Evolutionary conservation across 2,329 filamentous ascomycete species (phyloP).

Genomic region (Thielaviopsis euricoi): DNA sequence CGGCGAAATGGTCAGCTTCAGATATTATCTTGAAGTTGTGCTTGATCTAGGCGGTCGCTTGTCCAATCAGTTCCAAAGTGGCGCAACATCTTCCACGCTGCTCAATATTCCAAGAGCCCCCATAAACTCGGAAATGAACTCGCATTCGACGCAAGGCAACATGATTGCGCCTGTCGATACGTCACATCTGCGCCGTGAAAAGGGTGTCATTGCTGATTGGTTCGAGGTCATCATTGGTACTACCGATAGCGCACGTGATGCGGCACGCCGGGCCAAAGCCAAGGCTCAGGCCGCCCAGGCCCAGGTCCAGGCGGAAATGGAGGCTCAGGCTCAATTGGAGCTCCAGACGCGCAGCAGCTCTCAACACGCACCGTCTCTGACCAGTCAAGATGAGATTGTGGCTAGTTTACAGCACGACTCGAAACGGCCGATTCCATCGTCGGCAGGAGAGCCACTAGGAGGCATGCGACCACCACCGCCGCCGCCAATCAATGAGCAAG

Average conservation of each 20-base stretch:
- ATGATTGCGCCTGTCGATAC: slow-evolving; percentile 66
- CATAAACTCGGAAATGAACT: slow-evolving; percentile 22
- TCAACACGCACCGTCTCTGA: slow-evolving; percentile 13
- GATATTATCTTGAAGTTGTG: slow-evolving; percentile 83
- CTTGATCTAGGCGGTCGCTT: slow-evolving; percentile 83
- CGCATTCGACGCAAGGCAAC: slow-evolving; percentile 35
- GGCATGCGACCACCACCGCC: slow-evolving; percentile 17
- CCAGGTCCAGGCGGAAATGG: background rate
- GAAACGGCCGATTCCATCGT: background rate
- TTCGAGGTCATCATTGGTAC: slow-evolving; percentile 85
- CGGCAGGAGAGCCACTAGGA: background rate
- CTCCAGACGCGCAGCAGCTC: slow-evolving; percentile 8
- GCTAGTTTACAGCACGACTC: slow-evolving; percentile 5
- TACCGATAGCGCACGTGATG: slow-evolving; percentile 44
- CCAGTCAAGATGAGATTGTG: slow-evolving; percentile 20
- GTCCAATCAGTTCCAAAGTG: slow-evolving; percentile 51
- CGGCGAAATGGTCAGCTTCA: slow-evolving; percentile 87
- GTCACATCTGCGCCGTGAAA: slow-evolving; percentile 68
- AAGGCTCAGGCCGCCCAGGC: background rate
- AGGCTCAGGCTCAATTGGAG: slow-evolving; percentile 1
- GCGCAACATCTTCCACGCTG: slow-evolving; percentile 32
- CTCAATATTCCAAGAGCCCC: slow-evolving; percentile 18
- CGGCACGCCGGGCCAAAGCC: slow-evolving; percentile 14
- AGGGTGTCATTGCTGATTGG: slow-evolving; percentile 73
- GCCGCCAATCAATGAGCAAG: slow-evolving; percentile 36